phyloP scores from a whole-genome alignment of 257 asterid genomes.

The Anisodus tanguticus region DNA sequence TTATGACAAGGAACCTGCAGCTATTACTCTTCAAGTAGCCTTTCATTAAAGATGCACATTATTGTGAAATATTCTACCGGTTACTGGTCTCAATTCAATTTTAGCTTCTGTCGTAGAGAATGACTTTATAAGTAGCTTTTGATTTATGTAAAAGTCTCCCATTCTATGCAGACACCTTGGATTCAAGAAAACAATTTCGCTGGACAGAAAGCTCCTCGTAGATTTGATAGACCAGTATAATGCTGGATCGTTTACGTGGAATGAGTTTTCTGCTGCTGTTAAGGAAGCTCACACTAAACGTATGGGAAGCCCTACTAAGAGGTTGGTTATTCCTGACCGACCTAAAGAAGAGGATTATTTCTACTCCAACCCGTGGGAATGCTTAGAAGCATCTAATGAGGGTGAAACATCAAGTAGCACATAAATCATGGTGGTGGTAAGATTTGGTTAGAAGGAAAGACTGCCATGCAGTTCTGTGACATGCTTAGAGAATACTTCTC shows the following conservation, averaged over 20 bases:
- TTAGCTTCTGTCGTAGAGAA: background rate
- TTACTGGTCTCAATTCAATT: background rate
- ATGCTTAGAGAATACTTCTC: background rate
- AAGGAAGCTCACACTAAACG: constrained; percentile 53
- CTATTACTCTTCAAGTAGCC: too few relatives aligned
- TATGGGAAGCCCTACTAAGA: constrained; percentile 50
- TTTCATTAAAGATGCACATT: too few relatives aligned
- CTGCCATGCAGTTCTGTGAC: background rate
- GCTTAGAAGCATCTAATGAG: constrained; percentile 47
- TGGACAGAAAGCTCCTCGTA: constrained; percentile 51
- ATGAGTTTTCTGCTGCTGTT: constrained; percentile 48
- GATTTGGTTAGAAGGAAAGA: background rate
- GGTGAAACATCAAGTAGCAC: background rate
- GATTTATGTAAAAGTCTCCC: background rate
- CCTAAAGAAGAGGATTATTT: constrained; percentile 76
- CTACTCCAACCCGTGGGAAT: constrained; percentile 68
- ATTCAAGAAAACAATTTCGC: constrained; percentile 61
- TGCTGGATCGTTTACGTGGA: constrained; percentile 53
- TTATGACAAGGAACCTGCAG: too few relatives aligned
- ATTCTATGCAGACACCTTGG: constrained; percentile 49
- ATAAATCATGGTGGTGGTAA: background rate
- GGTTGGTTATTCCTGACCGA: constrained; percentile 43
- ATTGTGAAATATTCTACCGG: too few relatives aligned
- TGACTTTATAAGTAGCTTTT: background rate
- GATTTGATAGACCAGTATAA: constrained; percentile 51